Percentiles rank a stretch among this genome's conserved stretches.
phyloP scores from a whole-genome alignment of 2,329 filamentous ascomycete species.

The Penicillium sp. region DNA sequence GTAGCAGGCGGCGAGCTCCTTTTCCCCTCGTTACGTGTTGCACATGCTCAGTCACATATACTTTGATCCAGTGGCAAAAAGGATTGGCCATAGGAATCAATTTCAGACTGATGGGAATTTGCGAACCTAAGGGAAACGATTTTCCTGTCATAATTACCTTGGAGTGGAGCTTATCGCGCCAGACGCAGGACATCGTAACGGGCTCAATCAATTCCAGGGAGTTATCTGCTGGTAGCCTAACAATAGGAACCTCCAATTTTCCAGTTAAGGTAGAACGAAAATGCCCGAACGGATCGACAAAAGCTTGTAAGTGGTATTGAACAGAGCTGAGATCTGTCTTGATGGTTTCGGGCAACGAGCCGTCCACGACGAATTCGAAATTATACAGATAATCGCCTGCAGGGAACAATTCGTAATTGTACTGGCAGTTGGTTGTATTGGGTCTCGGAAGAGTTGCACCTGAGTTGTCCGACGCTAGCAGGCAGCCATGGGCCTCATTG shows the following conservation, averaged over 20 bases:
- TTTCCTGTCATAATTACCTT: constrained; percentile 95
- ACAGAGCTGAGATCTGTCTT: constrained; percentile 83
- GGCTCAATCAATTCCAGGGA: constrained; percentile 89
- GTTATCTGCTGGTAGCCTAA: constrained; percentile 81
- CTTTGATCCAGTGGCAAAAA: constrained; percentile 87
- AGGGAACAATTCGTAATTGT: constrained; percentile 79
- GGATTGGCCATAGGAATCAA: constrained; percentile 89
- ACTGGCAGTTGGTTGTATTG: no score
- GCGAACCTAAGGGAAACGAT: constrained; percentile 83
- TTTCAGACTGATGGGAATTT: constrained; percentile 91
- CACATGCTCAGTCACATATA: constrained; percentile 84
- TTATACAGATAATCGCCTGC: constrained; percentile 72
- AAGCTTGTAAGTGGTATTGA: constrained; percentile 82
- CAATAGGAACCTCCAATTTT: constrained; percentile 75
- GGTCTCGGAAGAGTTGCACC: no score
- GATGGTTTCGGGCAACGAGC: constrained; percentile 76
- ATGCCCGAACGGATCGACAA: constrained; percentile 79
- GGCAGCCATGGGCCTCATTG: no score
- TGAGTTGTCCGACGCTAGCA: no score
- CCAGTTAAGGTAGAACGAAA: constrained; percentile 87
- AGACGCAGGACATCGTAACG: constrained; percentile 87
- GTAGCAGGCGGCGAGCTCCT: constrained; percentile 79
- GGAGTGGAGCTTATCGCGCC: constrained; percentile 94
- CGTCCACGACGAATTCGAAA: constrained; percentile 81
- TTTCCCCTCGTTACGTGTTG: constrained; percentile 89